Evolutionary conservation across 306 rosid species (phyloP), one percentile per base, ranked within the genome.

Genomic region (Datisca glomerata): DNA sequence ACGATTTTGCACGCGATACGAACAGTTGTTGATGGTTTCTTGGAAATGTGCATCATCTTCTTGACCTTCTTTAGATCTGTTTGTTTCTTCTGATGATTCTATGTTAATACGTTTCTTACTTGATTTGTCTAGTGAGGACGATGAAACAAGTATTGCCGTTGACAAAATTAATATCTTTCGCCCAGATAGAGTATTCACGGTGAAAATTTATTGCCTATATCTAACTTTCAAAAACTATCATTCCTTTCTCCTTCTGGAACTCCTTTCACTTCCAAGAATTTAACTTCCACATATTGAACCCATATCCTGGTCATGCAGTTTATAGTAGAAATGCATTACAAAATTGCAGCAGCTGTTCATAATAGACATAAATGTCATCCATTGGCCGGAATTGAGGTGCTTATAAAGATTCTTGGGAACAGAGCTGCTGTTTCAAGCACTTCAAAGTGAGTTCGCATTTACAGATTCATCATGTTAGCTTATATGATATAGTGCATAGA

Each of bases 161-260:
- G 96, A 87, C 81, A 87, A 67, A 69, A 74, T 87, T 33, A 76
- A 82, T 48, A 71, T 87, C 56, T 87, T 87, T 48, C 85, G 94
- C 29, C 78, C 87, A 2, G 94, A 79, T 70, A 73, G 96, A 67
- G 93, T 68, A 60, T 87, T 87, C 74, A 69, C 65, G 96, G 96
- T 87, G 69, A 76, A 18, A 22, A 53, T 52, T 27, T 18, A 41
- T 8, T 33, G 25, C 23, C 42, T 20, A 33, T 23, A 38, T n/a
- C 19, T 36, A 24, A 12, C 21, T 19, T 45, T 31, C 18, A 13
- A 45, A 10, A 18, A 10, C 6, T 36, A 35, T 50, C 22, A 25
- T 1, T 24, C 17, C 18, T 18, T 28, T 12, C 16, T 22, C 16
- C 7, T 19, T 27, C 12, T 20, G 3, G 10, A 24, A 45, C 38